Evolutionary conservation across 768 basidiomycete genomes (phyloP), one percentile per base, ranked within the genome.

Genomic region (Heimioporus sp.): DNA sequence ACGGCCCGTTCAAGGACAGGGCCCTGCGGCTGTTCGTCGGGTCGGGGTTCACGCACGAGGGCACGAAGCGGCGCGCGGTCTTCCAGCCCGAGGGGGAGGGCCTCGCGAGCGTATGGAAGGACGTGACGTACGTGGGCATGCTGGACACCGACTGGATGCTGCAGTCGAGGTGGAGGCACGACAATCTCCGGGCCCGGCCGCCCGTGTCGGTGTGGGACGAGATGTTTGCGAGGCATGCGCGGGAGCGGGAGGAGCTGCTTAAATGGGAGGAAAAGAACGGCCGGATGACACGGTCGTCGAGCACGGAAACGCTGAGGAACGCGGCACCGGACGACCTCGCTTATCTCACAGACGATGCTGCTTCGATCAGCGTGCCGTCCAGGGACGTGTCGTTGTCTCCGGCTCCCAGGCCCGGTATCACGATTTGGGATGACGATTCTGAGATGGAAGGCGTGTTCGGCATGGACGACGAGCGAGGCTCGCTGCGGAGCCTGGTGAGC

Each of bases 141-240:
- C 64, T 87, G 47, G 83, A 79, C 42, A 85, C 80, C 0, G 84
- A 86, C 41, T 86, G 82, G 82, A 48, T 68, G 21, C 55, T 80
- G 35, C 73, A 65, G 17, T 48, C 53, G 12, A 61, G 62, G 42
- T 59, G 69, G 51, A 64, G 58, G 19, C 40, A 21, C 5, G 19
- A 39, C 2, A 48, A 36, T 19, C 24, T 10, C 7, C 61, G 16
- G 5, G 37, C 49, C 10, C 34, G 40, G 3, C 69, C 76, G 0
- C 73, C 76, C 0, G 60, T 65, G 37, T 74, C 76, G 1, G 61
- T 80, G 4, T 87, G 85, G 85, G 84, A 85, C 47, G 85, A 83
- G 59, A 69, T 87, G 47, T 72, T 87, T 40, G 52, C 65, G 17
- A 76, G 85, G 20, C 85, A 87, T 58, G 69, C 79, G 51, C 68